phyloP scores from a whole-genome alignment of 345 rosid genomes.

The Rhizophora mangle region DNA sequence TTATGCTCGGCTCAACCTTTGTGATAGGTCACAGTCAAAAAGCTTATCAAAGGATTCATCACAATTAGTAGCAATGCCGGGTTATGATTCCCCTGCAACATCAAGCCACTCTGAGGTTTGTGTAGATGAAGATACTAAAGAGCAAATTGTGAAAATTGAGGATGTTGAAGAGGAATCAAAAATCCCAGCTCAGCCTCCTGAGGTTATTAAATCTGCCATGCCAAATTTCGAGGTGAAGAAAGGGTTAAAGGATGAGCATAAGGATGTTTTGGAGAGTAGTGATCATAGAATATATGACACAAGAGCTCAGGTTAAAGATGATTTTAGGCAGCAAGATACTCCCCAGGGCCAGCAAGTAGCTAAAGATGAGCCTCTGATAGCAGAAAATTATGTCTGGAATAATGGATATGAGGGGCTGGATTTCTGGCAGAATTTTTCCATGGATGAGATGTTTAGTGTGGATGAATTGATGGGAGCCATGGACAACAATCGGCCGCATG shows the following conservation, averaged over 20 bases:
- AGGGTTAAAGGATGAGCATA: constrained; percentile 11
- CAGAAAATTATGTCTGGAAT: constrained; percentile 25
- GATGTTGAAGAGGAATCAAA: constrained; percentile 25
- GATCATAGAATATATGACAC: constrained; percentile 7
- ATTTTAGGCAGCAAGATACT: background rate
- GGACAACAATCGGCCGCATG: constrained; percentile 21
- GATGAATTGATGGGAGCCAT: constrained; percentile 48
- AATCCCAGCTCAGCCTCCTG: background rate
- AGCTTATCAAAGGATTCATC: background rate
- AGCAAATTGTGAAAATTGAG: constrained; percentile 15
- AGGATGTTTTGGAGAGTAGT: background rate
- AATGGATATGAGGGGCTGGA: constrained; percentile 10
- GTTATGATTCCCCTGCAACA: constrained; percentile 31
- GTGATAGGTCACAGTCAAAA: constrained; percentile 7
- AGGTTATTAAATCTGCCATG: background rate
- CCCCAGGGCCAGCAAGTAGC: background rate
- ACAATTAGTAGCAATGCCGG: constrained; percentile 18
- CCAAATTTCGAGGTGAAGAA: constrained; percentile 4
- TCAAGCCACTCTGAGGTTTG: constrained; percentile 48
- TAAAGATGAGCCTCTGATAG: constrained; percentile 7
- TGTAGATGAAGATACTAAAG: constrained; percentile 23
- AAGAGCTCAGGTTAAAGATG: constrained; percentile 10
- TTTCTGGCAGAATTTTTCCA: constrained; percentile 15
- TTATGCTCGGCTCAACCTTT: constrained; percentile 57
- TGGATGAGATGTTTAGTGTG: constrained; percentile 55